A percentile compares a stretch with the other conserved stretches of the same genome.
These are phyloP conservation scores for Peltaster fructicola DNA, from an alignment of 2,329 filamentous ascomycete species.

Conservation along the genomic window DNA sequence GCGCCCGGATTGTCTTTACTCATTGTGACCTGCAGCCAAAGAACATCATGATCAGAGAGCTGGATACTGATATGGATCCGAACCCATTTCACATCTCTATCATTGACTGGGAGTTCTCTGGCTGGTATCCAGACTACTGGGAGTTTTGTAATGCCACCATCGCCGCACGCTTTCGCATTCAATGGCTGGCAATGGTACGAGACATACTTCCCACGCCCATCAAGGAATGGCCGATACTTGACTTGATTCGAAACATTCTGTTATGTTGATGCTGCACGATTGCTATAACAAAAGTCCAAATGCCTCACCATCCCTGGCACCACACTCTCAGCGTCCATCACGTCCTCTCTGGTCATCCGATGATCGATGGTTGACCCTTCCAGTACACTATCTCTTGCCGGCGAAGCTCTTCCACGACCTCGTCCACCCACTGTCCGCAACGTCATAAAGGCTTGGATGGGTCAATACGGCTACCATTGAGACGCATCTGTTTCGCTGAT, in stretches of 20 bases:
- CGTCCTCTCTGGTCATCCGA: too few species aligned
- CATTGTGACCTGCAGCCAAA: conserved; percentile 8
- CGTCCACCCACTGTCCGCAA: neutral
- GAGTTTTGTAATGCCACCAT: conserved; percentile 8
- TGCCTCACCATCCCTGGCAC: too few species aligned
- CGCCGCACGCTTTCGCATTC: conserved; percentile 2
- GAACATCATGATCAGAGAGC: conserved; percentile 7
- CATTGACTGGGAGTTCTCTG: conserved; percentile 8
- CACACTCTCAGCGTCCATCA: too few species aligned
- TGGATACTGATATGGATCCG: conserved; percentile 1
- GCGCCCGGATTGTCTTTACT: conserved; percentile 7
- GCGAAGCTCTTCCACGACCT: neutral
- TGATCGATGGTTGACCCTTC: too few species aligned
- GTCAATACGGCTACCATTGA: conserved; percentile 1
- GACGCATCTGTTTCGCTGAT: neutral
- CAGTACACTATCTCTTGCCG: too few species aligned
- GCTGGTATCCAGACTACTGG: conserved; percentile 10
- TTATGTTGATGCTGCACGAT: too few species aligned
- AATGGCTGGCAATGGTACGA: conserved; percentile 5
- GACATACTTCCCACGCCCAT: conserved; percentile 3
- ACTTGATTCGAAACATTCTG: too few species aligned
- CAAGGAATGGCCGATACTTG: too few species aligned
- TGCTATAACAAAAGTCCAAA: too few species aligned
- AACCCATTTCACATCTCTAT: conserved; percentile 5
- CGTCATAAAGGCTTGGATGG: neutral